These are phyloP conservation scores for Leccinum subtestaceum DNA, from an alignment of 768 basidiomycete species.

Conservation along the genomic window DNA sequence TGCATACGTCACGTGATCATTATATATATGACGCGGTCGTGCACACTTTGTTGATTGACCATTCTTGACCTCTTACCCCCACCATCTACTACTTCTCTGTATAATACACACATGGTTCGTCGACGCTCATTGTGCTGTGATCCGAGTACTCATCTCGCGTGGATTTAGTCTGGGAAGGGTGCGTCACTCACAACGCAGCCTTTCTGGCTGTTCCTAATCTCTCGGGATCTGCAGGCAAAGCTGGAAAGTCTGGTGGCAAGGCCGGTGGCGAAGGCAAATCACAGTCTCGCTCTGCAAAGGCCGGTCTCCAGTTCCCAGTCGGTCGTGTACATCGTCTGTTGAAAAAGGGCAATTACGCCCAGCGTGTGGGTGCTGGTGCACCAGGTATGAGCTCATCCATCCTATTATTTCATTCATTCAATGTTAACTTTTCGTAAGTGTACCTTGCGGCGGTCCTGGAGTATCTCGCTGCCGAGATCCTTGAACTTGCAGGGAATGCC, in stretches of 20 bases:
- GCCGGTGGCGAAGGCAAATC: slow-evolving; percentile 50
- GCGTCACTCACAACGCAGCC: not conserved
- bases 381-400: slow-evolving; percentile 47
- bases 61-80: slow-evolving; percentile 31
- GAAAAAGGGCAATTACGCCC: slow-evolving; percentile 85
- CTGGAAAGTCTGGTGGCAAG: slow-evolving; percentile 52
- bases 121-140: not conserved
- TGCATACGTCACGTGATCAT: slow-evolving; percentile 27
- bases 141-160: slow-evolving; percentile 5
- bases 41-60: slow-evolving; percentile 31
- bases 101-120: slow-evolving; percentile 28
- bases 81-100: slow-evolving; percentile 21
- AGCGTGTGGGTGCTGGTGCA: slow-evolving; percentile 87
- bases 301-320: slow-evolving; percentile 82
- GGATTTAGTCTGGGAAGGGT: slow-evolving; percentile 33
- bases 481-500: slow-evolving; percentile 87
- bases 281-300: slow-evolving; percentile 70
- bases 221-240: slow-evolving; percentile 38
- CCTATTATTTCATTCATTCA: slow-evolving; percentile 11
- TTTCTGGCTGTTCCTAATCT: slow-evolving; percentile 6
- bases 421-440: slow-evolving; percentile 40
- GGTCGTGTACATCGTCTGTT: slow-evolving; percentile 90
- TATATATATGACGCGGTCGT: slow-evolving; percentile 35
- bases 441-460: slow-evolving; percentile 91
- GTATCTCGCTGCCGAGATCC: slow-evolving; percentile 90